These are phyloP conservation scores for Ustilago sp. DNA, from an alignment of 1,284 basidiomycete genomes.

Conservation along the genomic window DNA sequence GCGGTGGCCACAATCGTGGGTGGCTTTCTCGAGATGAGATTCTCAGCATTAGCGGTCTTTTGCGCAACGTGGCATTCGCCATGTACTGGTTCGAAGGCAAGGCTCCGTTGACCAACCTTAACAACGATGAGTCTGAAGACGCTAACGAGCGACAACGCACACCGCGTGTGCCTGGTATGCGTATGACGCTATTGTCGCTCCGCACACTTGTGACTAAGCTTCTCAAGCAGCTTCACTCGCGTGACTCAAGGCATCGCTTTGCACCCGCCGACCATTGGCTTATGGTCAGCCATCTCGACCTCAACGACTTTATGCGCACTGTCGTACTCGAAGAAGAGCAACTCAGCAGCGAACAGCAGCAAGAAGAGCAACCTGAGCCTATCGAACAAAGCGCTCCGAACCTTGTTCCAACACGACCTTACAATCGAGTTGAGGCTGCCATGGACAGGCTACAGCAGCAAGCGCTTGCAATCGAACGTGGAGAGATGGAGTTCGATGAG, in stretches of 20 bases:
- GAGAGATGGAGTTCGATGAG: slow-evolving; percentile 15
- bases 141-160: slow-evolving; percentile 1
- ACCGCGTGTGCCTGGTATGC: slow-evolving; percentile 53
- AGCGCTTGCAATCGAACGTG: background rate
- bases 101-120: slow-evolving; percentile 38
- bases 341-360: slow-evolving; percentile 44
- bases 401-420: background rate
- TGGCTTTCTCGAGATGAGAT: slow-evolving; percentile 84
- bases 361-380: slow-evolving; percentile 12
- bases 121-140: slow-evolving; percentile 15
- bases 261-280: slow-evolving; percentile 81
- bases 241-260: slow-evolving; percentile 55
- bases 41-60: slow-evolving; percentile 75
- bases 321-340: slow-evolving; percentile 74
- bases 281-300: slow-evolving; percentile 77
- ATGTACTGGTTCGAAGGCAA: slow-evolving; percentile 79
- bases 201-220: slow-evolving; percentile 56
- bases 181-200: slow-evolving; percentile 50
- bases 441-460: slow-evolving; percentile 5
- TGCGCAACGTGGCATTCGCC: slow-evolving; percentile 82
- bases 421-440: background rate
- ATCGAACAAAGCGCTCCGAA: background rate
- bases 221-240: slow-evolving; percentile 65
- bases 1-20: slow-evolving; percentile 18
- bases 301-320: slow-evolving; percentile 88